Base-by-base conservation (phyloP, 108 stramenopile species). In the Nannochloropsis gaditana region DNA sequence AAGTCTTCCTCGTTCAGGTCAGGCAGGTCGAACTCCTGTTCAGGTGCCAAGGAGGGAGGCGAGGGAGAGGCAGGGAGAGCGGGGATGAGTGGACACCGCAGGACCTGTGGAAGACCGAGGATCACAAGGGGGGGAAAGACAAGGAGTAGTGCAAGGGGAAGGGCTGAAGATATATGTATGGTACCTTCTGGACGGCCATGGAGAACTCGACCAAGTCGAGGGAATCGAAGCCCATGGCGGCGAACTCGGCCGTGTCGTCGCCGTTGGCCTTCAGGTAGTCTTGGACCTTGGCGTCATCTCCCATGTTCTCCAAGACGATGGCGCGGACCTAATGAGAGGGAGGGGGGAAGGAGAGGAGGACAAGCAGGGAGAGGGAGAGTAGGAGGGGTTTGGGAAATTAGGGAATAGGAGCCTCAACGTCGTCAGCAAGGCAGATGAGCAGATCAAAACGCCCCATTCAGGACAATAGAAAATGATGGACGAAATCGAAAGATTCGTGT, bases 181-280 rank as follows among this genome's bases (percentile, higher is more conserved):
- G 59, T 73, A 73, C 59, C 59, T 73, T 73, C 59, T 73, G 59
- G 59, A 73, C n/a, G 59, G 59, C 59, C 59, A 73, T 73, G 59
- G 59, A 73, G 59, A 73, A 73, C 59, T 73, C 59, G 19, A 73
- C 59, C 59, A 73, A 73, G 59, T 73, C 59, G 19, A 73, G n/a
- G 8, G 59, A 73, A 73, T 73, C 59, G n/a, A 73, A 73, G 6
- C 59, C 59, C 59, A 73, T 73, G 6, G 59, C 59, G 2, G 59
- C 59, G 6, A 73, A 73, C 59, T 73, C 59, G 5, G 59, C 59
- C 59, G 15, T 2, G 0, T 73, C 59, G 8, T 73, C 59, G n/a
- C 59, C 59, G 59, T 73, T 73, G 59, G 59, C 59, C 59, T 73
- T 73, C 59, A 73, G 6, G 59, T 73, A 73, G 59, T 73, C 59